Percentiles rank a stretch among this genome's conserved stretches.
Conservation (phyloP, 306 rosid genomes). For the Casuarina cunninghamiana region DNA sequence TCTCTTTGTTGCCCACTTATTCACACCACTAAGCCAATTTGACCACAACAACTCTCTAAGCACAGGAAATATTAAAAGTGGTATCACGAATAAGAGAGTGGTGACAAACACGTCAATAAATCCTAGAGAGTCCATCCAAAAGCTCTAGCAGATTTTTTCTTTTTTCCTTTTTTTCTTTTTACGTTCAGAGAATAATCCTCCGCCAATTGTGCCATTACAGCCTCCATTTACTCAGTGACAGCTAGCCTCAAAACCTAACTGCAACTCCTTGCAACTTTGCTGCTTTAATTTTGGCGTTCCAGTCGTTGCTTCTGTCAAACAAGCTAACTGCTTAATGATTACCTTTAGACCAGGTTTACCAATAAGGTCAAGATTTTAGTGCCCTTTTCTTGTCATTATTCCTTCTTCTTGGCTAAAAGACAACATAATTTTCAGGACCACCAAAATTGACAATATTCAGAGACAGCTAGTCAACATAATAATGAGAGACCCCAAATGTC, state of each 20-base stretch:
- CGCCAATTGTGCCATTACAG: not conserved
- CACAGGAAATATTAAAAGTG: not conserved
- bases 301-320: not conserved
- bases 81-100: not conserved
- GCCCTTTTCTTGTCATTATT: not conserved
- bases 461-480: not conserved
- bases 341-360: not conserved
- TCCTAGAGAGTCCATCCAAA: not conserved
- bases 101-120: not conserved
- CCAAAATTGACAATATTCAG: not conserved
- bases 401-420: not conserved
- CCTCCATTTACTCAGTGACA: no score
- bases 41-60: not conserved
- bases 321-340: not conserved
- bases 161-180: not conserved
- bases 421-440: not conserved
- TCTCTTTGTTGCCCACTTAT: not conserved
- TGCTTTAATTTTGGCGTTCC: not conserved
- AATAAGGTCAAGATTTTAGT: not conserved
- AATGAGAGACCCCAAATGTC: not conserved
- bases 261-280: not conserved
- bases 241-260: not conserved
- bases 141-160: not conserved
- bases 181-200: not conserved
- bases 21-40: constrained; percentile 9